These are phyloP conservation scores for Cadophora sp. DNA, from an alignment of 2,329 filamentous ascomycete species.

Conservation along the genomic window DNA sequence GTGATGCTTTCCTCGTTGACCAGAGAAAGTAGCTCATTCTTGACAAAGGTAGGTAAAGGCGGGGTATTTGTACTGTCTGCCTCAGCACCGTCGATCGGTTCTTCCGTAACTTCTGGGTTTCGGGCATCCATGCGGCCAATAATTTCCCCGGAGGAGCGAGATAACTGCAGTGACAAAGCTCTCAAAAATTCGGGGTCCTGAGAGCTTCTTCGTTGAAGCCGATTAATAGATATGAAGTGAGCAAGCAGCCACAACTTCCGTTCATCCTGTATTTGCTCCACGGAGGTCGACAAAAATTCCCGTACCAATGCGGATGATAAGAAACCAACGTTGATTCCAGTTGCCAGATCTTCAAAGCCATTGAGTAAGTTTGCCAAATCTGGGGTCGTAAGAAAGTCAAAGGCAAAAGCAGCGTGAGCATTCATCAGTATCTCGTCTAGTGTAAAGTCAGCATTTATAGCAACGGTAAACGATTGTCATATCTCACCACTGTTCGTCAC, in stretches of 20 bases:
- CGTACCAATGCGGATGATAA: slow-evolving; percentile 40
- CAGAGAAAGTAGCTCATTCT: slow-evolving; percentile 70
- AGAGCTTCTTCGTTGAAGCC: slow-evolving; percentile 45
- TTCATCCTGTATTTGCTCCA: slow-evolving; percentile 33
- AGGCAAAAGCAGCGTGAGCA: slow-evolving; percentile 41
- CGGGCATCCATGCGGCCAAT: slow-evolving; percentile 52
- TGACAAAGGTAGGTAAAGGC: slow-evolving; percentile 62
- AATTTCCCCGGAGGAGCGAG: slow-evolving; percentile 58
- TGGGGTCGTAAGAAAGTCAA: slow-evolving; percentile 42
- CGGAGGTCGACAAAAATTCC: slow-evolving; percentile 35
- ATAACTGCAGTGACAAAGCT: slow-evolving; percentile 60
- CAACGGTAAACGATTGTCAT: background rate
- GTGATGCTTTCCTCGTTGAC: slow-evolving; percentile 79
- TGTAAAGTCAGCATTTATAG: slow-evolving; percentile 19
- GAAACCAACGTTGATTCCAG: slow-evolving; percentile 35
- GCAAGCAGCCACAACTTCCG: slow-evolving; percentile 69
- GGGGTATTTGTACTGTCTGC: slow-evolving; percentile 32
- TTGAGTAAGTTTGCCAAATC: slow-evolving; percentile 36
- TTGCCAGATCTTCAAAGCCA: slow-evolving; percentile 36
- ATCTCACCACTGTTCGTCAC: slow-evolving; percentile 27
- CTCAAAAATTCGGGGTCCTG: slow-evolving; percentile 54
- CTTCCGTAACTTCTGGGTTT: slow-evolving; percentile 49
- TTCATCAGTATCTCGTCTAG: slow-evolving; percentile 32
- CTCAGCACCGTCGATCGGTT: slow-evolving; percentile 35
- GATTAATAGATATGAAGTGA: slow-evolving; percentile 67